Conservation (phyloP, 176 grass and related monocot genomes). For the bread wheat (Triticum aestivum) region DNA sequence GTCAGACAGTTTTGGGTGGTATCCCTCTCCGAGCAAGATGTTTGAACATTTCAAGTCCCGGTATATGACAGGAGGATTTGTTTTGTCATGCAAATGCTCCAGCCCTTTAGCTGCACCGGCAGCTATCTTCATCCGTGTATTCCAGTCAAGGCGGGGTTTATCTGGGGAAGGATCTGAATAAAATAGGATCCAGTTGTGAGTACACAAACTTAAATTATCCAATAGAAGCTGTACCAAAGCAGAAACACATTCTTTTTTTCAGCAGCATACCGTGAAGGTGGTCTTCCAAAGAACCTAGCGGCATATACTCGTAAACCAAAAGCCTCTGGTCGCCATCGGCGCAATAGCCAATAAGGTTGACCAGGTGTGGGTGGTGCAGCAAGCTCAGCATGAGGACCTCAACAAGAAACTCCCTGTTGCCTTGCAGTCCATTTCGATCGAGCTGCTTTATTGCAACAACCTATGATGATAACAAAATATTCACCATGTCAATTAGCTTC, state of each 20-base stretch:
- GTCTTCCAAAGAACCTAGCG: slow-evolving; percentile 57
- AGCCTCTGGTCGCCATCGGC: slow-evolving; percentile 64
- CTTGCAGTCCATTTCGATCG: slow-evolving; percentile 64
- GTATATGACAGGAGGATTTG: slow-evolving; percentile 69
- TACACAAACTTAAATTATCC: neutral
- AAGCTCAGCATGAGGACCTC: slow-evolving; percentile 61
- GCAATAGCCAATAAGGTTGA: slow-evolving; percentile 60
- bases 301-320: slow-evolving; percentile 67
- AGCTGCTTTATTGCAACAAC: slow-evolving; percentile 70
- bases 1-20: slow-evolving; percentile 59
- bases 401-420: slow-evolving; percentile 59
- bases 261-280: slow-evolving; percentile 51
- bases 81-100: slow-evolving; percentile 57
- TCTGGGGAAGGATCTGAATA: slow-evolving; percentile 36
- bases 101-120: slow-evolving; percentile 57
- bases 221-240: neutral
- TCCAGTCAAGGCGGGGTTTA: slow-evolving; percentile 50
- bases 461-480: slow-evolving; percentile 12
- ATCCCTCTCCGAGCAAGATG: slow-evolving; percentile 53
- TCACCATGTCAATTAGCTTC: slow-evolving; percentile 3
- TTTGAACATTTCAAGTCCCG: slow-evolving; percentile 66
- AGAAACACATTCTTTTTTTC: neutral
- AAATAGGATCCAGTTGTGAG: slow-evolving; percentile 16
- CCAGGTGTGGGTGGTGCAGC: slow-evolving; percentile 65
- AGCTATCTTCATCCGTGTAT: slow-evolving; percentile 65